Conservation (phyloP, 225 moss, liverwort and hornwort genomes). For the Bryoerythrophyllum caledonicum region DNA sequence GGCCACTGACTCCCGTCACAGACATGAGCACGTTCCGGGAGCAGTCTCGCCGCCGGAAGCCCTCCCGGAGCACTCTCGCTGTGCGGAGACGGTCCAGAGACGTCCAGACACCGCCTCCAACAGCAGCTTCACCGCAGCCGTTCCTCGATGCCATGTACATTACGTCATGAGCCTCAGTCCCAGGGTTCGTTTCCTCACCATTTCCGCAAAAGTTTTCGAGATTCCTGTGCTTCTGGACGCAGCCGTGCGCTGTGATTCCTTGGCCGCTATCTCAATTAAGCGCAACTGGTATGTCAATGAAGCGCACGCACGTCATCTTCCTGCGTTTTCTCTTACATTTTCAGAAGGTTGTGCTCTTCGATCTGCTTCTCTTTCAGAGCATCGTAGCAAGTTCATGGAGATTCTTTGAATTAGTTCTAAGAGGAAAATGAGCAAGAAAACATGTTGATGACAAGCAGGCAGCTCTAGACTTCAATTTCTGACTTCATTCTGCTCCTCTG, state of each 20-base stretch:
- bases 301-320: background rate
- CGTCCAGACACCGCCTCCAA: slow-evolving; percentile 3
- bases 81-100: background rate
- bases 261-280: slow-evolving; percentile 5
- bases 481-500: background rate
- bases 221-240: slow-evolving; percentile 1
- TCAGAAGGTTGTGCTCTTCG: too few species aligned
- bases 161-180: background rate
- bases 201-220: background rate
- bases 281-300: background rate
- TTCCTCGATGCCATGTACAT: background rate
- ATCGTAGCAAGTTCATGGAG: background rate
- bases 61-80: background rate
- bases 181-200: background rate
- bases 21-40: slow-evolving; percentile 30
- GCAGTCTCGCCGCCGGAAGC: slow-evolving; percentile 6
- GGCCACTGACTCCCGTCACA: slow-evolving; percentile 16
- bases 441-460: background rate
- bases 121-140: background rate
- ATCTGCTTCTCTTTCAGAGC: too few species aligned
- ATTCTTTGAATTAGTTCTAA: background rate
- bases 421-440: too few species aligned
- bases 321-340: too few species aligned
- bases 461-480: too few species aligned
- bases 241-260: background rate